Evolutionary conservation across 257 asterid species (phyloP), one percentile per base, ranked within the genome.

Genomic region (Salvia rosmarinus): DNA sequence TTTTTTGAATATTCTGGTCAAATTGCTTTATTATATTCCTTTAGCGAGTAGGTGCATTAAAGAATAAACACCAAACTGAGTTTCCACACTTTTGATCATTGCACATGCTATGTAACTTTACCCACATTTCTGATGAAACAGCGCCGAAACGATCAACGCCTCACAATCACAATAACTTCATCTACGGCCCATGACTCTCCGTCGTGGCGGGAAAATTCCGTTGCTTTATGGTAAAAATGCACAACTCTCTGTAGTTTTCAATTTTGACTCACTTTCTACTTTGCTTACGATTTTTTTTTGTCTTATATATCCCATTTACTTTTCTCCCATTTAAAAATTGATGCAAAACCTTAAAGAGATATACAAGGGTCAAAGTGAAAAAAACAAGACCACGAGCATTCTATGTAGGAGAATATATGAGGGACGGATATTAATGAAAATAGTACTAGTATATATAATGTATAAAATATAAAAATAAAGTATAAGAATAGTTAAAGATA

Each of bases 61-160:
- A 63, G 10, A 62, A 17, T 39, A 19, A 71, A 44, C 39, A 70
- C 19, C 54, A 46, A 43, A 49, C 39, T 44, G n/a, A 44, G 16
- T 64, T 67, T 74, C 63, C 42, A 67, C 64, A 49, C n/a, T 6
- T 28, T 49, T 30, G 46, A 52, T 63, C 37, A 44, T 63, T 14
- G 55, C 76, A 76, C 80, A 70, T 75, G 71, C 11, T 16, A 32
- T 44, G 16, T n/a, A n/a, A n/a, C n/a, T n/a, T n/a, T n/a, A n/a
- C n/a, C n/a, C n/a, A n/a, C n/a, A n/a, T n/a, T n/a, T n/a, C n/a
- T n/a, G n/a, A n/a, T n/a, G n/a, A n/a, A n/a, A 7, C 55, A 7
- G 43, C 72, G 70, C 75, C 60, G 75, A 74, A 71, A 69, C 23
- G 2, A 80, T 70, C 80, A 28, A 72, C 65, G 65, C 14, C 46